phyloP scores from a whole-genome alignment of 2,329 filamentous ascomycete genomes.

The Penicillium sp. region DNA sequence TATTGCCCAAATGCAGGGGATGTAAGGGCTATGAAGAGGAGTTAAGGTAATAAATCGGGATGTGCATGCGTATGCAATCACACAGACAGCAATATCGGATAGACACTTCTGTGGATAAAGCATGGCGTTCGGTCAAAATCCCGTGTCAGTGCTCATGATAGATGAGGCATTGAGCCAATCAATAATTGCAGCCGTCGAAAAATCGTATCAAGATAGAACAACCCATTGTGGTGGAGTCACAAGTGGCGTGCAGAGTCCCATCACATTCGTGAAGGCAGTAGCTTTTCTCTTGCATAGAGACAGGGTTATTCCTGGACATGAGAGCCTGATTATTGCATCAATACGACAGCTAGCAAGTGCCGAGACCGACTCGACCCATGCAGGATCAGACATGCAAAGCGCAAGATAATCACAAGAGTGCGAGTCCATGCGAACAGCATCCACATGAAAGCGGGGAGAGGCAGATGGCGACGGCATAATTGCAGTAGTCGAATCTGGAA shows the following conservation, averaged over 20 bases:
- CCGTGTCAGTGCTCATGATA: conserved; percentile 19
- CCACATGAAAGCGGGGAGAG: conserved; percentile 32
- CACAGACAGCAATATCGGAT: conserved; percentile 19
- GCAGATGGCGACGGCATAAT: conserved; percentile 27
- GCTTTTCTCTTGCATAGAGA: conserved; percentile 18
- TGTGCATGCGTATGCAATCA: conserved; percentile 23
- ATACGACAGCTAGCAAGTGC: conserved; percentile 38
- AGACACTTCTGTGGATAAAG: conserved; percentile 7
- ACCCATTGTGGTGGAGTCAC: conserved; percentile 17
- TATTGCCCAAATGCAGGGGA: conserved; percentile 15
- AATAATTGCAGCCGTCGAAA: conserved; percentile 8
- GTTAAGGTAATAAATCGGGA: conserved; percentile 11
- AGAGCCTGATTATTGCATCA: conserved; percentile 30
- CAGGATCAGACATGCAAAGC: conserved; percentile 34
- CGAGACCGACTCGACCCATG: conserved; percentile 29
- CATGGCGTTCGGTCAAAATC: conserved; percentile 12
- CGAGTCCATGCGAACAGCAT: conserved; percentile 31
- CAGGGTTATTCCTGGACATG: conserved; percentile 26
- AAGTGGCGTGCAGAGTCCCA: conserved; percentile 15
- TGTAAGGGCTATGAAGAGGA: conserved; percentile 8
- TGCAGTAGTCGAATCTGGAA: conserved; percentile 30
- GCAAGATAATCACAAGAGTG: conserved; percentile 25
- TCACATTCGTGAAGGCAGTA: conserved; percentile 24
- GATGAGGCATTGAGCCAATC: conserved; percentile 20
- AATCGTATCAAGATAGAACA: conserved; percentile 9